A percentile compares a stretch with the other conserved stretches of the same genome.
These are phyloP conservation scores for Coemansia furcata DNA, from an alignment of 192 early-diverging fungal species.

Conservation along the genomic window DNA sequence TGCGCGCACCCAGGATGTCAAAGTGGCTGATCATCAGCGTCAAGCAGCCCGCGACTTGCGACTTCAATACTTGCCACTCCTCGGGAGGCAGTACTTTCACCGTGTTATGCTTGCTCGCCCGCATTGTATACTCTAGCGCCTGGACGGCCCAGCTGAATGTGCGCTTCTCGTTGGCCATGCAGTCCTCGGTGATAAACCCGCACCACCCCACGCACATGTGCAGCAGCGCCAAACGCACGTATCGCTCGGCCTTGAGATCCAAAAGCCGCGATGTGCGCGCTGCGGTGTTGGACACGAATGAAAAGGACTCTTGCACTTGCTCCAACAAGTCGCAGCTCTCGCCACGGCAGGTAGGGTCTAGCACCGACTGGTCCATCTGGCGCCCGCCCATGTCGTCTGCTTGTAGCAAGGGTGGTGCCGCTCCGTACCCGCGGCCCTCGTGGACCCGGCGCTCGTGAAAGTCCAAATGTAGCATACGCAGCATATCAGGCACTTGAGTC, in stretches of 20 bases:
- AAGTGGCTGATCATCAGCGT: slow-evolving; percentile 78
- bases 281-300: slow-evolving; percentile 59
- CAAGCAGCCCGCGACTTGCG: slow-evolving; percentile 76
- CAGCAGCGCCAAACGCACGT: slow-evolving; percentile 65
- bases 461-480: slow-evolving; percentile 44
- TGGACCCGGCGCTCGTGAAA: slow-evolving; percentile 33
- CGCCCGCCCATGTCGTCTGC: background rate
- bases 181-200: slow-evolving; percentile 81
- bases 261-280: slow-evolving; percentile 59
- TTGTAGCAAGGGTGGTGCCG: background rate
- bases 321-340: slow-evolving; percentile 43
- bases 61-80: slow-evolving; percentile 69
- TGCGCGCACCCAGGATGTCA: slow-evolving; percentile 70
- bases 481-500: slow-evolving; percentile 47
- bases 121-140: slow-evolving; percentile 82
- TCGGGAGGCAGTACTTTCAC: slow-evolving; percentile 66
- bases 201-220: slow-evolving; percentile 83
- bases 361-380: background rate
- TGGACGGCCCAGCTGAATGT: slow-evolving; percentile 83
- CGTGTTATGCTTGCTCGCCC: slow-evolving; percentile 67
- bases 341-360: slow-evolving; percentile 13
- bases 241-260: slow-evolving; percentile 57
- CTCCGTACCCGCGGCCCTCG: slow-evolving; percentile 1
- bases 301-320: slow-evolving; percentile 45
- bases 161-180: slow-evolving; percentile 71